Base-by-base conservation (phyloP, 805 yeast species). In the Cyberlindnera misumaiensis region DNA sequence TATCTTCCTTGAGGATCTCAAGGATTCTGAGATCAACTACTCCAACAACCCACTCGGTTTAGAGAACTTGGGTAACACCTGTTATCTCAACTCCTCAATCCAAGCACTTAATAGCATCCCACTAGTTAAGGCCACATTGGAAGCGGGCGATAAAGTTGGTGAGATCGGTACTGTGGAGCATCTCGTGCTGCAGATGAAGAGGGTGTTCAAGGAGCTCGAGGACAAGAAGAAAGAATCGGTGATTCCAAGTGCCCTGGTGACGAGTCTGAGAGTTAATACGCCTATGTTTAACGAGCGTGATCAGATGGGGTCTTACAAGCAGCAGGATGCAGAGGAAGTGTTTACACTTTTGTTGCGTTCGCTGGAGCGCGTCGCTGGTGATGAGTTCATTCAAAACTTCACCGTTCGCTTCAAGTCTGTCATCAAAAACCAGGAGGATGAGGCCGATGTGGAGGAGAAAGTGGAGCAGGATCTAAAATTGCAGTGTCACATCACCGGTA, bases 311-410 rank as follows among this genome's bases (percentile, higher is more conserved):
- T 64, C 72, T 40, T 83, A 73, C 56, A 88, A 86, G 61, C 98
- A 93, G 64, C 99, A 93, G 64, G 99, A 93, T 66, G 98, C 98
- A 0, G 99, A 93, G 64, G 99, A 93, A 59, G 83, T 90, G 13
- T 88, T 78, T 63, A 81, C 96, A 7, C 90, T 83, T 58, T 71
- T 93, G 36, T 62, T 89, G 45, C 63, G 67, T 27, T 62, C 70
- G 25, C 59, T 86, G 43, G 59, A 71, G 28, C 53, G 60, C 16
- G 71, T 68, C 11, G 69, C 72, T 41, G 72, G 74, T 18, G 70
- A 75, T 15, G 61, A 59, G 14, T 64, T 72, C 37, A 59, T 77
- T 28, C 75, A 76, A 37, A 72, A 70, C 45, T 83, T 89, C 58
- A 76, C 74, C 34, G 67, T 94, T 33, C 68, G 70, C 29, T 83